Evolutionary conservation across 495 filamentous ascomycete species (phyloP), one percentile per base, ranked within the genome.

Genomic region (Aspergillus sclerotiicarbonarius): DNA sequence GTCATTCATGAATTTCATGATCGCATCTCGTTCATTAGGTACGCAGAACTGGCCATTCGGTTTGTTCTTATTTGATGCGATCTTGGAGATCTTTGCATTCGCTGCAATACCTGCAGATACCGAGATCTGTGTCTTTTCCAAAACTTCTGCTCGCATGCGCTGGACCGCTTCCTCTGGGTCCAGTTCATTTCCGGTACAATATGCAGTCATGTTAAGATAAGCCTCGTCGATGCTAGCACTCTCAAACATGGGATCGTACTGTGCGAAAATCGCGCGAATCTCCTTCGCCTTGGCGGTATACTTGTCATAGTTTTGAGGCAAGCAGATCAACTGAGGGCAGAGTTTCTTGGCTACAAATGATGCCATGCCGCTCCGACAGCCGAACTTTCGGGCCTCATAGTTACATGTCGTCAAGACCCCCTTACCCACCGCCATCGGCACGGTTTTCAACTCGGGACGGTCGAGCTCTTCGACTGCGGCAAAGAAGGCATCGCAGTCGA

Each of bases 401-500:
- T 98, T 98, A 73, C 95, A 97, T 0, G 92, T 97, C 6, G 91
- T 96, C 33, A 97, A 76, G 0, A 99, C 93, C 8, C 94, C 93
- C 58, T 87, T 86, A 12, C 94, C 94, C 0, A 98, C 94, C 0
- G 94, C 92, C 76, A 99, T 96, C 0, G 94, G 94, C 0, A 96
- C 80, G 51, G 91, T 80, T 57, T 89, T 89, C 31, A 99, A 82
- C 64, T 96, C 92, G 0, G 94, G 95, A 6, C 89, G 80, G 68
- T 96, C 91, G 25, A 99, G 82, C 64, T 90, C 91, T 70, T 98
- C 94, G 8, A 98, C 95, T 0, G 92, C 90, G 0, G 94, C 94
- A 66, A 92, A 99, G 75, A 99, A 99, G 18, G 95, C 94, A 75
- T 99, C 94, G 70, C 94, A 99, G 71, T 99, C 94, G 31, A 99